Conservation (phyloP, 1,284 basidiomycete species). For the Cryptococcus maquisensis region DNA sequence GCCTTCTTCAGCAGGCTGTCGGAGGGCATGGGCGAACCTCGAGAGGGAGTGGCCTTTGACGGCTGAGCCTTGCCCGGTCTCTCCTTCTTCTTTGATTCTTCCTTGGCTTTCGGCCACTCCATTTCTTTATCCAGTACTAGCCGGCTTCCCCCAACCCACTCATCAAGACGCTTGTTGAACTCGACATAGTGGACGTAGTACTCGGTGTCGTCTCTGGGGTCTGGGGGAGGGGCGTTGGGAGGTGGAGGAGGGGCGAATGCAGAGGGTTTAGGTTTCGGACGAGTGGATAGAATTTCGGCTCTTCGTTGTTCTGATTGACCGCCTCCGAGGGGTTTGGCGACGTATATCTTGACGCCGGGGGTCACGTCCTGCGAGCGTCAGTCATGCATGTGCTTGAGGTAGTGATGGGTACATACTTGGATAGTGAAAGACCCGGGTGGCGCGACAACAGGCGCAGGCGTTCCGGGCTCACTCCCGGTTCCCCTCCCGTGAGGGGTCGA, state of each 20-base stretch:
- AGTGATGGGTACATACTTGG: constrained; percentile 55
- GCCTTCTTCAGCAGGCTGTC: constrained; percentile 63
- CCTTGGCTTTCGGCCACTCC: constrained; percentile 70
- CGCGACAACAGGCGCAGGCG: constrained; percentile 55
- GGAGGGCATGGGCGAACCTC: constrained; percentile 24
- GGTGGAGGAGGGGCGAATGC: constrained; percentile 58
- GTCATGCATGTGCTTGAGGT: neutral
- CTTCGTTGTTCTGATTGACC: constrained; percentile 78
- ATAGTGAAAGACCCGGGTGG: constrained; percentile 69
- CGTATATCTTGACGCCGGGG: constrained; percentile 90
- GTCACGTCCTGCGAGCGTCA: constrained; percentile 62
- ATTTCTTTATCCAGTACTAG: constrained; percentile 80
- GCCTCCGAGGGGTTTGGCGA: constrained; percentile 68
- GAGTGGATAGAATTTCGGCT: constrained; percentile 88
- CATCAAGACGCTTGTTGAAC: constrained; percentile 97
- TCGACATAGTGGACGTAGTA: constrained; percentile 97
- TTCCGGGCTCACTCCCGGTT: constrained; percentile 32
- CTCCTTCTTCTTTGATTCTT: constrained; percentile 48
- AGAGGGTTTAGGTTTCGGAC: constrained; percentile 63
- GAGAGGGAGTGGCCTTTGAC: constrained; percentile 19
- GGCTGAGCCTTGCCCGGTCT: constrained; percentile 39
- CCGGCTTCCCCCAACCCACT: constrained; percentile 90
- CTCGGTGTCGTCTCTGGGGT: constrained; percentile 66
- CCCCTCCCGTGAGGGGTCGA: constrained; percentile 32
- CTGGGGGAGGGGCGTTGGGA: constrained; percentile 51